Base-by-base conservation (phyloP, 768 basidiomycete species). In the Roridomyces roridus region DNA sequence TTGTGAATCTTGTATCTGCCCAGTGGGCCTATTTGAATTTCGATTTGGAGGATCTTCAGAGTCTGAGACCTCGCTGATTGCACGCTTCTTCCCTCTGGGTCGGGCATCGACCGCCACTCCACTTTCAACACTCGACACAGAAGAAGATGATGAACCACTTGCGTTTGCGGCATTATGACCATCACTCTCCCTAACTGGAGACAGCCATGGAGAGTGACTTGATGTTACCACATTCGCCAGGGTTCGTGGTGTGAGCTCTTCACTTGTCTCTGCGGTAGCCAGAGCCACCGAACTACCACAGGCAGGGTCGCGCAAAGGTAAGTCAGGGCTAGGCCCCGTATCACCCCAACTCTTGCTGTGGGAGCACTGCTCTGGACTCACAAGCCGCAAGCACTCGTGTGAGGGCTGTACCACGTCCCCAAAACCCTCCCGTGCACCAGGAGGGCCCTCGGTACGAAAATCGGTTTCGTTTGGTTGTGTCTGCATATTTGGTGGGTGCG, bases 391-490 rank as follows among this genome's bases (percentile, higher is more conserved):
- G 50, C 50, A 51, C 50, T 28, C 37, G 20, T 37, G 39, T 40
- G 48, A 50, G 48, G 48, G 39, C 11, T 5, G 37, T 40, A 49
- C 47, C 47, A 49, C 36, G 4, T 49, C 47, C 49, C 37, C 40
- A 28, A 42, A 51, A 42, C 37, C 37, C 49, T 40, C 40, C 49
- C 49, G 49, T 28, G 49, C 29, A 28, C 49, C 40, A 51, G 49
- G 39, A 40, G 50, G 48, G 35, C 37, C 48, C 39, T 25, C 24
- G 48, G 48, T 49, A 40, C 31, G 10, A 7, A 6, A 6, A 31
- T 31, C 47, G 3, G 26, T 37, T 11, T 36, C 4, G 4, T 4
- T 23, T 3, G 34, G 48, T 15, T 37, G 4, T 37, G n/a, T n/a
- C 4, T 17, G 17, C 37, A 49, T 49, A n/a, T 17, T 46, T 46